Evolutionary conservation across 495 filamentous ascomycete genomes (phyloP), one percentile per base, ranked within the genome.

Genomic region (Penicillium roqueforti): DNA sequence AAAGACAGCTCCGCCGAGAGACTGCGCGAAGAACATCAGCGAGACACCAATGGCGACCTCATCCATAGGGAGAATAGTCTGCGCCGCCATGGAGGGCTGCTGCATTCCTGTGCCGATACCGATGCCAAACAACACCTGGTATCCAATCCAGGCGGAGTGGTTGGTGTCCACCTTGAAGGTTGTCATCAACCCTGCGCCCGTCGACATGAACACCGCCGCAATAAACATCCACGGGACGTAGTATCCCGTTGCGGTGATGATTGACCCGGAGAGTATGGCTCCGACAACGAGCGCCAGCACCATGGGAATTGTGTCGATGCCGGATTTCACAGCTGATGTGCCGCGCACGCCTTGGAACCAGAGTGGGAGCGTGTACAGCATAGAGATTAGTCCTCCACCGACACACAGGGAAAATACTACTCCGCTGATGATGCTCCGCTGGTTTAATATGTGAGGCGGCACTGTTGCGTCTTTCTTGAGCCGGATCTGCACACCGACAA

Each of bases 101-200:
- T 91, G 88, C 78, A 89, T 80, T n/a, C 87, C 86, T 8, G 82
- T 69, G 0, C 88, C 89, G 6, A 89, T 61, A 6, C 87, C 89
- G 10, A 87, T 76, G 31, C 89, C 89, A 47, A 76, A 80, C n/a
- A 91, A 54, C 48, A 88, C 75, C 61, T 88, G 81, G 59, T 83
- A 89, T 14, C 84, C 85, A 45, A 87, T 83, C 86, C 86, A 91
- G 28, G 76, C 70, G 4, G 71, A 52, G 20, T 73, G 70, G 16
- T 61, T 59, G 2, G 83, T 82, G 51, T 79, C 65, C 1, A 73
- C 44, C 25, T 75, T 72, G 40, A 88, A 75, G 1, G 84, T 84
- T 0, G 81, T 83, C 19, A 91, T 59, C 14, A 91, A 65, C 0
- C 87, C 88, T 9, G 81, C 71, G 0, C 83, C 87, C 8, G 84